Base-by-base conservation (phyloP, 2,329 filamentous ascomycete species). In the Aspergillus candidus region DNA sequence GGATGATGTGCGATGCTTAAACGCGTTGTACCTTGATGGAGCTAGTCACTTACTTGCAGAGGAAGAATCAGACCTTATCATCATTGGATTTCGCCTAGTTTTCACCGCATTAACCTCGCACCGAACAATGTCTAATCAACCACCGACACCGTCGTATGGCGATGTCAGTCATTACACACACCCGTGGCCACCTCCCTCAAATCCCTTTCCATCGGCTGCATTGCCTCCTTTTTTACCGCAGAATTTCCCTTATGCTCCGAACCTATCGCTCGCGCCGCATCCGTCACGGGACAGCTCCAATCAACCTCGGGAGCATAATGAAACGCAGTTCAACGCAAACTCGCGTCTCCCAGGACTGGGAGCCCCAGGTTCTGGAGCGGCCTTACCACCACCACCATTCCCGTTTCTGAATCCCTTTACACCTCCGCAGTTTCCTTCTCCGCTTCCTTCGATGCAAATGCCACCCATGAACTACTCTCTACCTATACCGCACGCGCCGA, bases 111-210 rank as follows among this genome's bases (percentile, higher is more conserved):
- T 32, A 43, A 27, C 31, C 32, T 45, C 43, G 29, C 38, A 33
- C 34, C 32, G 4, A 17, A 60, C 41, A 39, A 76, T 76, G 73
- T 71, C 72, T 39, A 67, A 72, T 47, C 73, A 76, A 60, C 70
- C 70, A 43, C 59, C 63, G 47, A 66, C 66, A 35, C 68, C 72
- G 32, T 59, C 69, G 12, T 74, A 71, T 53, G 69, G 69, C 47
- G 62, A 58, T 27, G 52, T 58, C 46, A 53, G 58, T 38, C 58
- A 54, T 47, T 64, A 68, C 46, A 55, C 61, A 38, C 62, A 57
- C 38, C 66, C 63, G 51, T 71, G 63, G 64, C 22, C 22, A 7
- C 58, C 61, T 53, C 53, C 58, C n/a, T 55, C 54, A 34, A 55
- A 59, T 42, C 50, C 59, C 35, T 48, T 54, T 40, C 46, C 53